Base-by-base conservation (phyloP, 2,329 filamentous ascomycete genomes). In the Paradendryphiella salina region DNA sequence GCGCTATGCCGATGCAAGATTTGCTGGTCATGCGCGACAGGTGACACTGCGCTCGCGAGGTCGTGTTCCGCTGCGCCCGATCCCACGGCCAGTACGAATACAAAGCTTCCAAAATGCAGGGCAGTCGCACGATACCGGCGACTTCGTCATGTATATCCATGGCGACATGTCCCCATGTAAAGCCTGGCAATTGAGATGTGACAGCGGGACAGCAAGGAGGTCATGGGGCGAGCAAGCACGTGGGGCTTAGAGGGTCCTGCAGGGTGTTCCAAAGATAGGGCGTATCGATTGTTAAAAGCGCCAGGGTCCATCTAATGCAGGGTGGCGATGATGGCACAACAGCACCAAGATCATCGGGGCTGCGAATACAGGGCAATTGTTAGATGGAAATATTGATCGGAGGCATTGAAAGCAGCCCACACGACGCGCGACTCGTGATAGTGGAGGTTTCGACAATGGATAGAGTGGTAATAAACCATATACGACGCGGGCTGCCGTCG, bases 251-350 rank as follows among this genome's bases (percentile, higher is more conserved):
- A 41, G 43, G 37, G 44, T 42, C 13, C 33, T 48, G 43, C 41
- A 43, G 50, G 33, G 42, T 23, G 23, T 14, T 38, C 50, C 45
- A 49, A 44, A 28, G 13, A 49, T 49, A 49, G 44, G 31, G 15
- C 14, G 26, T 58, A 51, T 55, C 46, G 56, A 55, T 53, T 51
- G 37, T 35, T 35, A 29, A 40, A 3, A n/a, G 36, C 44, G 28
- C 29, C 15, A 31, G 20, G 14, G 9, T 13, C 6, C 20, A 35
- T 28, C 17, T 18, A 26, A 52, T 42, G 48, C 55, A 52, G 47
- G 49, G 54, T 45, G 41, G 40, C 48, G 32, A 41, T 43, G 32
- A 41, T 43, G 38, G 20, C 42, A 38, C 23, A 11, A 38, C 20
- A 42, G 45, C 36, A 44, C 41, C 32, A 44, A 39, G 14, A 29